phyloP scores from a whole-genome alignment of 2,329 filamentous ascomycete genomes.

The Bipolaris bicolor region DNA sequence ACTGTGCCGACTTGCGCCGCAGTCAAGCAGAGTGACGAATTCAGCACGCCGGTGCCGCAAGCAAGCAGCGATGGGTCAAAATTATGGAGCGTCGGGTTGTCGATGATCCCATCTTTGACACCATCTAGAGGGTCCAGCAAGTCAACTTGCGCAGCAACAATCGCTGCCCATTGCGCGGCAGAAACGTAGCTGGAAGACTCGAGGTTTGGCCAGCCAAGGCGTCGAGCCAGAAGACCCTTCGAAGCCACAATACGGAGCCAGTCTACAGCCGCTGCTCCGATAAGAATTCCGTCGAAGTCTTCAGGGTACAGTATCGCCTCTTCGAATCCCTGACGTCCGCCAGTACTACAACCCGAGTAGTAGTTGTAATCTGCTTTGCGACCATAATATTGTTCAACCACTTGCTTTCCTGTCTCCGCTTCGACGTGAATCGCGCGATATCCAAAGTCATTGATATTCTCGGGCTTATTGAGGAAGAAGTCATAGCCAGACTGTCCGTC shows the following conservation, averaged over 20 bases:
- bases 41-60: conserved; percentile 25
- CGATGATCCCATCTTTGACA: conserved; percentile 39
- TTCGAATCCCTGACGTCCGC: conserved; percentile 37
- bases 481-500: conserved; percentile 50
- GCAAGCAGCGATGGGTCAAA: conserved; percentile 23
- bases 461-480: conserved; percentile 53
- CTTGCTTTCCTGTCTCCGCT: conserved; percentile 43
- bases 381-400: conserved; percentile 48
- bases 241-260: conserved; percentile 23
- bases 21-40: conserved; percentile 18
- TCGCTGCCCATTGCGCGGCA: conserved; percentile 29
- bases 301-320: conserved; percentile 30
- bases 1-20: conserved; percentile 39
- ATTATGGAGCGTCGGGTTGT: conserved; percentile 22
- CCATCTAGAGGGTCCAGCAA: conserved; percentile 48
- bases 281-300: conserved; percentile 40
- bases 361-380: conserved; percentile 47
- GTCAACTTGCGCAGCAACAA: conserved; percentile 49
- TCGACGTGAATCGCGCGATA: conserved; percentile 45
- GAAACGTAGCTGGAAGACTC: conserved; percentile 12
- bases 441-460: conserved; percentile 56
- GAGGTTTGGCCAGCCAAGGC: conserved; percentile 47
- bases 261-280: conserved; percentile 43
- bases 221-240: conserved; percentile 47
- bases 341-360: conserved; percentile 38